Base-by-base conservation (phyloP, 1,139 yeast genomes). In the Taphrina pruni region DNA sequence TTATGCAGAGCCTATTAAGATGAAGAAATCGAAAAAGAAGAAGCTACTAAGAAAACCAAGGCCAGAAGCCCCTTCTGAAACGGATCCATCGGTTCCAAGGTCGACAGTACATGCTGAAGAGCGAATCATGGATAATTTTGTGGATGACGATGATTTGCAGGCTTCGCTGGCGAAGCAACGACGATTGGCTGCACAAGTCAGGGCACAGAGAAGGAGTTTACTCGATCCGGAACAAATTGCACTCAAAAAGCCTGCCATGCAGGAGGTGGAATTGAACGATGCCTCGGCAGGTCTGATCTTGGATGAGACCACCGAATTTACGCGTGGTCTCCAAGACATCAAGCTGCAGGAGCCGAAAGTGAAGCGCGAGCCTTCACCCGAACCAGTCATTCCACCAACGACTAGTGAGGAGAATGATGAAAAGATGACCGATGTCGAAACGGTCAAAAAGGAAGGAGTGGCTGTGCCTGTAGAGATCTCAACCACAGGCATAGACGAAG, bases 291-390 rank as follows among this genome's bases (percentile, higher is more conserved):
- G 81, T 0, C 72, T 84, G 43, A 80, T 84, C 0, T 79, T 86
- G 60, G 88, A 88, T 75, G 89, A 86, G 69, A 87, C 86, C 3
- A 76, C 81, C 2, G 88, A 86, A 46, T 88, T 89, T 75, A 79
- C 89, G 71, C 65, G 65, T 41, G 65, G 61, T 41, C 76, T 57
- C 65, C 73, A n/a, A 74, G 70, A 73, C n/a, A 65, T 70, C 21
- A 70, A 65, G 2, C 66, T 72, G 71, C 65, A 17, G 69, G 60
- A 12, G 71, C 70, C 45, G 62, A 46, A 6, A 70, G 66, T 21
- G 66, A 67, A 45, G 70, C 58, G 43, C 26, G 58, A 54, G 35
- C 41, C 21, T 9, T 32, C 58, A n/a, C 1, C 26, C 12, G 43
- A 32, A 11, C 43, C 21, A 17, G n/a, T 12, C 43, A 26, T 26